Conservation (phyloP, 73 alveolate species). For the Paraurostyla sp. region DNA sequence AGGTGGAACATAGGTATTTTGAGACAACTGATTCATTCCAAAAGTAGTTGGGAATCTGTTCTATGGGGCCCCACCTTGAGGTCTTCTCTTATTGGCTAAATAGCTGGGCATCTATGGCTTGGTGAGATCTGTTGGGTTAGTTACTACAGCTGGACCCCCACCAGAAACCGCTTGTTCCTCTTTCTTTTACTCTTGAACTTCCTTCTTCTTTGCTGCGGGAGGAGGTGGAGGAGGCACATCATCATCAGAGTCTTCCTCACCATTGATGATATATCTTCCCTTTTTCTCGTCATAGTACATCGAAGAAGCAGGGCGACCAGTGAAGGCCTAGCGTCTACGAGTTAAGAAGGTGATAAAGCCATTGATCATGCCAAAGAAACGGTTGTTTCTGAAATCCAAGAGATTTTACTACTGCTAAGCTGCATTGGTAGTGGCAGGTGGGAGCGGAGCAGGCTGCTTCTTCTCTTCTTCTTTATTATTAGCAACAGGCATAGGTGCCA, state of each 20-base stretch:
- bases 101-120: constrained; percentile 19
- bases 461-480: constrained; percentile 13
- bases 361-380: constrained; percentile 57
- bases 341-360: constrained; percentile 54
- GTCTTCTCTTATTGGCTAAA: constrained; percentile 50
- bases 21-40: not conserved
- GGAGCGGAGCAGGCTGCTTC: not conserved
- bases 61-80: constrained; percentile 20
- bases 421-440: not conserved
- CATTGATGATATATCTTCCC: constrained; percentile 57
- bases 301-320: constrained; percentile 53
- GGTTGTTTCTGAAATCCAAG: constrained; percentile 44
- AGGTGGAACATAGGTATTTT: constrained; percentile 5
- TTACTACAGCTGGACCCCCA: not conserved
- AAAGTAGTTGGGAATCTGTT: constrained; percentile 56
- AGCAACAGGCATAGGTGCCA: too few species aligned
- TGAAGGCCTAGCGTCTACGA: constrained; percentile 50
- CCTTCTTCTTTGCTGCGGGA: not conserved
- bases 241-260: constrained; percentile 64
- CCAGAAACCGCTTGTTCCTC: not conserved
- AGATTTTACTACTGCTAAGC: not conserved
- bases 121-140: not conserved
- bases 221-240: constrained; percentile 74
- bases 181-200: not conserved
- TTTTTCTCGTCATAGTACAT: constrained; percentile 50